phyloP scores from a whole-genome alignment of 2,329 filamentous ascomycete genomes.

The Aureobasidium vineae region DNA sequence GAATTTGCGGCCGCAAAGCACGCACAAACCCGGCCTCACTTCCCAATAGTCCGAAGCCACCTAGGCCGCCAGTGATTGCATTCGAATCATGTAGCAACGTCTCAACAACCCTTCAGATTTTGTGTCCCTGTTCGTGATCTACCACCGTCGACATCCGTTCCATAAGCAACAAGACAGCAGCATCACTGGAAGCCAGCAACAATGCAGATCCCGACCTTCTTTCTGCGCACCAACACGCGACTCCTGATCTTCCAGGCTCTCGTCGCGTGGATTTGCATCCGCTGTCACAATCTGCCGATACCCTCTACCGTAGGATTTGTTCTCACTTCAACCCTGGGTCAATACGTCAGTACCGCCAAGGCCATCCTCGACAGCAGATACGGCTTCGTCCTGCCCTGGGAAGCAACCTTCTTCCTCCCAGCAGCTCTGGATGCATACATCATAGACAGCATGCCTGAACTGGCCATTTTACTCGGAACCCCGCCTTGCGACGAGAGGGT shows the following conservation, averaged over 20 bases:
- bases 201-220: constrained; percentile 18
- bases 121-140: background rate
- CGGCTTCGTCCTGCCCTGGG: constrained; percentile 11
- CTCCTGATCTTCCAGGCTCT: constrained; percentile 15
- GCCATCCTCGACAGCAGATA: constrained; percentile 3
- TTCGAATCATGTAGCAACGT: background rate
- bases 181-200: background rate
- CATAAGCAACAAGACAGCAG: background rate
- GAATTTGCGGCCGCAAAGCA: background rate
- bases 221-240: background rate
- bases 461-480: constrained; percentile 3
- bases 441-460: constrained; percentile 2
- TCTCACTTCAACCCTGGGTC: background rate
- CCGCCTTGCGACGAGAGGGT: constrained; percentile 1
- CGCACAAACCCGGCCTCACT: background rate
- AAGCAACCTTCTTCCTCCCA: constrained; percentile 8
- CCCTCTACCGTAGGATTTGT: background rate
- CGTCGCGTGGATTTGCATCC: constrained; percentile 8
- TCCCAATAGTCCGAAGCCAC: background rate
- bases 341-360: background rate
- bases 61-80: background rate
- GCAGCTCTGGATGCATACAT: constrained; percentile 4
- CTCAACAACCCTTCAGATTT: background rate
- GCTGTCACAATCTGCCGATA: background rate
- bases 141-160: background rate